Conservation (phyloP, 495 filamentous ascomycete genomes). For the Xylaria castorea region DNA sequence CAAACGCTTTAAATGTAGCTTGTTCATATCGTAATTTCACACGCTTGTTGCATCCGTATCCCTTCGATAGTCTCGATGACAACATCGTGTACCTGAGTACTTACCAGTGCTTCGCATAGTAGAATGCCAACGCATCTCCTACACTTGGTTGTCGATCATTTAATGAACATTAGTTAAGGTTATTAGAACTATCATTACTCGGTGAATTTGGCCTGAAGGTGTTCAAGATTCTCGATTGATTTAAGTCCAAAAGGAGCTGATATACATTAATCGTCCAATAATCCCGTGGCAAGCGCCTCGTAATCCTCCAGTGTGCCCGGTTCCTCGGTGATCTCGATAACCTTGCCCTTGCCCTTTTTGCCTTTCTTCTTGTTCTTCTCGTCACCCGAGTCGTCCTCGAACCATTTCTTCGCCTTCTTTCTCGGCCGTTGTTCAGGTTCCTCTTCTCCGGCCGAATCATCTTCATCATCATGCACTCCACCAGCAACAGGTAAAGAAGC, state of each 20-base stretch:
- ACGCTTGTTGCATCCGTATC: neutral
- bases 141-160: neutral
- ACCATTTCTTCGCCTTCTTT: conserved; percentile 51
- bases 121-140: neutral
- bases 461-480: conserved; percentile 30
- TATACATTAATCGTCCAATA: conserved; percentile 62
- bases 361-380: conserved; percentile 53
- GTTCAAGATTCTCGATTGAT: neutral
- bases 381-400: conserved; percentile 52
- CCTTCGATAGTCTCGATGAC: neutral
- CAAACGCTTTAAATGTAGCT: conserved; percentile 20
- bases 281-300: conserved; percentile 82
- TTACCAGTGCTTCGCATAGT: neutral
- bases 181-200: no score
- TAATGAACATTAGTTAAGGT: neutral
- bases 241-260: neutral
- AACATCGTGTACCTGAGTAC: neutral
- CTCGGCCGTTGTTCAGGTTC: conserved; percentile 35
- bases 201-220: no score
- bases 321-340: conserved; percentile 64
- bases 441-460: conserved; percentile 47
- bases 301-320: conserved; percentile 89
- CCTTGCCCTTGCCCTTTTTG: conserved; percentile 55
- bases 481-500: conserved; percentile 57
- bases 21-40: conserved; percentile 25